These are phyloP conservation scores for Mucuna pruriens DNA, from an alignment of 306 rosid species.

Conservation along the genomic window DNA sequence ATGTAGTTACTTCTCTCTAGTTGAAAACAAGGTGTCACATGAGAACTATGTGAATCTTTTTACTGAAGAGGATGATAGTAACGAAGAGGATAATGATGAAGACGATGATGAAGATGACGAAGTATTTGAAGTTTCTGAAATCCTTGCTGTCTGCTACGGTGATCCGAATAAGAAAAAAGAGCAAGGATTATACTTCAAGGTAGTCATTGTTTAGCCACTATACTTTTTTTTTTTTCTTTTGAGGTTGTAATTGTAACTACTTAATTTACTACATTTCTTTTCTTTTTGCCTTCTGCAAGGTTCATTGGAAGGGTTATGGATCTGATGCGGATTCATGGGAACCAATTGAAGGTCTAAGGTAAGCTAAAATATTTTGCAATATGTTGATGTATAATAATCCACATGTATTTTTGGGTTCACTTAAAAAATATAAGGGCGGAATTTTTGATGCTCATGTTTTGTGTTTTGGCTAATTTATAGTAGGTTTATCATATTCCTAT, in stretches of 20 bases:
- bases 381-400: too few species aligned
- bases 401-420: background rate
- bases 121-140: conserved; percentile 64
- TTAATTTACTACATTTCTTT: background rate
- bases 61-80: conserved; percentile 41
- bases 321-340: conserved; percentile 78
- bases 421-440: too few species aligned
- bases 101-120: conserved; percentile 30
- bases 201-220: background rate
- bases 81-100: background rate
- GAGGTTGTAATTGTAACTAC: background rate
- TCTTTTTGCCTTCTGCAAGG: conserved; percentile 41
- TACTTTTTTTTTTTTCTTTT: background rate
- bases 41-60: conserved; percentile 48
- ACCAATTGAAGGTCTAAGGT: conserved; percentile 72
- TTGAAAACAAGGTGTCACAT: conserved; percentile 43
- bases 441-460: background rate
- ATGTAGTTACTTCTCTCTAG: conserved; percentile 54
- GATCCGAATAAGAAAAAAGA: conserved; percentile 50
- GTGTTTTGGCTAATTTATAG: too few species aligned
- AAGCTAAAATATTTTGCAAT: background rate
- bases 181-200: conserved; percentile 69
- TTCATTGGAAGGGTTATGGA: conserved; percentile 81
- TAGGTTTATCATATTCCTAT: background rate
- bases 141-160: conserved; percentile 61